Evolutionary conservation across 2,329 filamentous ascomycete genomes (phyloP), one percentile per base, ranked within the genome.

Genomic region (Neocucurbitaria cava): DNA sequence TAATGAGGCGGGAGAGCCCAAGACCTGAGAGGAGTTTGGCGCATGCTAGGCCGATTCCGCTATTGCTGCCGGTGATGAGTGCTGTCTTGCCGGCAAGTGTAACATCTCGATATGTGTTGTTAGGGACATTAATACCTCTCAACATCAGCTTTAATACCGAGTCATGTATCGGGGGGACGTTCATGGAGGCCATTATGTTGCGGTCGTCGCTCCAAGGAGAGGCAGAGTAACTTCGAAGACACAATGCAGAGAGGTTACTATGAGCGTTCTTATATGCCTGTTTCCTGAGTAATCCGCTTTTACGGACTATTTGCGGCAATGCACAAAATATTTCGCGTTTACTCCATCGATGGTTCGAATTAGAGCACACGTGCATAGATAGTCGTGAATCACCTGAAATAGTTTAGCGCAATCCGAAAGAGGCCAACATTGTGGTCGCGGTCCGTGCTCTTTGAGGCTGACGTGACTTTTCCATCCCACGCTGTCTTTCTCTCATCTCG

Each of bases 1-100:
- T 61, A 52, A 76, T 72, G 20, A 76, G 46, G 33, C 55, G 56
- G 4, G 49, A 45, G 2, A 68, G 8, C 2, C 24, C 24, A 3
- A 43, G 41, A 13, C 24, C 30, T 18, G 41, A 24, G 17, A 43
- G 41, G 41, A 43, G 4, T 17, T 26, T 30, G 23, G 41, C 41
- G 24, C 41, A 43, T 20, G 41, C 41, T 1, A 43, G 18, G 5
- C 43, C 43, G 15, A 46, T 38, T n/a, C 43, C 43, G 20, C 21
- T 35, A 21, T 35, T 38, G 30, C 43, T 46, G 18, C 43, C 43
- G 18, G 43, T 46, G 17, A 46, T 24, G 43, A 46, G 17, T 4
- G n/a, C 43, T 3, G 28, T 46, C 21, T 36, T 24, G 1, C 43
- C 43, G 10, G 18, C 41, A n/a, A 43, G 41, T 11, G 24, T 30